A percentile compares a stretch with the other conserved stretches of the same genome.
These are phyloP conservation scores for Dendrobium catenatum DNA, from an alignment of 106 monocot species.

Conservation along the genomic window DNA sequence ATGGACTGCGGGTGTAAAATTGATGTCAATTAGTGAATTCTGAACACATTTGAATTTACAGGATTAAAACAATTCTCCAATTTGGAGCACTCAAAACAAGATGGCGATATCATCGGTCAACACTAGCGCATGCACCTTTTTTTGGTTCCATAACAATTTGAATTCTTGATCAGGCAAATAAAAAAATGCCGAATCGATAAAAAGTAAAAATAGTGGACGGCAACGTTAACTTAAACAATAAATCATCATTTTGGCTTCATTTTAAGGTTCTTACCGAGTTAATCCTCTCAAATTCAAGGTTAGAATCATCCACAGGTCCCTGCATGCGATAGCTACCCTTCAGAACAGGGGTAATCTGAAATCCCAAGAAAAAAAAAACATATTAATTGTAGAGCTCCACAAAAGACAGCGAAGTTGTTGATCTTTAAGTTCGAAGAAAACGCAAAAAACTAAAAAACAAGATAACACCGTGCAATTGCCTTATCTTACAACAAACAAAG, in stretches of 20 bases:
- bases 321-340: neutral
- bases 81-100: neutral
- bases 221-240: neutral
- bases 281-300: conserved; percentile 1
- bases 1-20: neutral
- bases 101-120: neutral
- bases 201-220: neutral
- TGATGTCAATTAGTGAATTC: neutral
- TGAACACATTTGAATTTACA: neutral
- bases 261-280: neutral
- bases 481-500: neutral
- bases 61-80: neutral
- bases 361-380: neutral
- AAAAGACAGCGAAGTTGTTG: neutral
- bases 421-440: neutral
- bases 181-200: neutral
- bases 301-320: neutral
- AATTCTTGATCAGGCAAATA: neutral
- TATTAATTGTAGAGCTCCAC: neutral
- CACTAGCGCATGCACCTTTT: neutral
- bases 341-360: neutral
- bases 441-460: neutral
- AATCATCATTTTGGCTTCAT: neutral
- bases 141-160: neutral
- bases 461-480: neutral